A percentile compares a stretch with the other conserved stretches of the same genome.
phyloP scores from a whole-genome alignment of 495 filamentous ascomycete genomes.

The Neurospora pannonica region DNA sequence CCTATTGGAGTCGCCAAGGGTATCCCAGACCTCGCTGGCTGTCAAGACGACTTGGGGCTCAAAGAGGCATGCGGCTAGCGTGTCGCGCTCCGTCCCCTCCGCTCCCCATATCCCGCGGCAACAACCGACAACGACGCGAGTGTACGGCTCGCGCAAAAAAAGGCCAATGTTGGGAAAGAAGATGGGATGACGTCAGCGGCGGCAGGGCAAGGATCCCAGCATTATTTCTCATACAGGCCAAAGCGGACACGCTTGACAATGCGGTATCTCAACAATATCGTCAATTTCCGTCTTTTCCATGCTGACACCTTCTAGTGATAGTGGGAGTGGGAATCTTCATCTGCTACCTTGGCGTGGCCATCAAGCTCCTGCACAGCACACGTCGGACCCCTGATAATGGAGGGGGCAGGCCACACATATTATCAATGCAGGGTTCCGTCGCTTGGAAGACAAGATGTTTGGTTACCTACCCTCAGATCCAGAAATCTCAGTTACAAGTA shows the following conservation, averaged over 20 bases:
- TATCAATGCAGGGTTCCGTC: not conserved
- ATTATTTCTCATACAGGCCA: not conserved
- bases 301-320: not conserved
- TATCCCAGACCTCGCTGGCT: not conserved
- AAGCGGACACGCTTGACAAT: not conserved
- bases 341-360: not conserved
- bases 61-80: not conserved
- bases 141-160: not conserved
- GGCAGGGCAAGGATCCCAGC: slow-evolving; percentile 4
- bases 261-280: not conserved
- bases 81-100: not conserved
- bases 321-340: not conserved
- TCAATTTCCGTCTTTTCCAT: not conserved
- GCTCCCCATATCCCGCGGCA: not conserved
- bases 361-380: not conserved
- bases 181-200: slow-evolving; percentile 12
- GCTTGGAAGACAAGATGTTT: not conserved
- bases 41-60: not conserved
- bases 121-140: not conserved
- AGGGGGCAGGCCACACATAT: not conserved
- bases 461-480: not conserved
- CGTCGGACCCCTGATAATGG: not conserved
- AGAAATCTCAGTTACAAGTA: not conserved
- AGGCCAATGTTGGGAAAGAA: not conserved
- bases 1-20: not conserved